Evolutionary conservation across 345 rosid species (phyloP), one percentile per base, ranked within the genome.

Genomic region (Carallia pectinifolia): DNA sequence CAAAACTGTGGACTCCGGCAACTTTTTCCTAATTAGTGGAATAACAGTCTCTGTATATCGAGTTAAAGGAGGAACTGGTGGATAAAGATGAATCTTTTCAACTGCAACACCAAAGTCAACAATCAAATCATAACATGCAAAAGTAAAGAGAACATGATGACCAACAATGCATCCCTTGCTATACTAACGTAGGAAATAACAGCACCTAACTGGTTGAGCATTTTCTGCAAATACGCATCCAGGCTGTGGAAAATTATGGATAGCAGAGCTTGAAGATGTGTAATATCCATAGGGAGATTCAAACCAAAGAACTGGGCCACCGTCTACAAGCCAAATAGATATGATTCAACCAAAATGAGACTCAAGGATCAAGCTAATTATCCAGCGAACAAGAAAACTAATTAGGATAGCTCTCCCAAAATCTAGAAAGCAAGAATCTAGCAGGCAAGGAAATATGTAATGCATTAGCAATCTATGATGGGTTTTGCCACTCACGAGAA

Each of bases 221-320:
- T 37, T 74, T 86, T 87, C 85, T 68, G 84, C 83, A 91, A 81
- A 81, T 86, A 95, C 67, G 86, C 65, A 79, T 90, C 97, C 89
- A 95, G 79, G 82, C 92, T 83, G 76, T 91, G 99, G 71, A 85
- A 95, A 78, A 91, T 81, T 65, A 90, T 59, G 53, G 99, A 95
- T 67, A 95, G 90, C 54, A 95, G 90, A 64, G 97, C 97, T 82
- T 95, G 99, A 73, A 95, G 85, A 88, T 95, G 99, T 34, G 89
- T 90, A 40, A 90, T 77, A 79, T 95, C 90, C 89, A 95, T 76
- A 31, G 92, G 96, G 58, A 95, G 89, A 75, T 89, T 90, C 83
- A 93, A 81, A 77, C 87, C 92, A 82, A 91, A 91, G 53, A 90
- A 85, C 73, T 95, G 99, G 79, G 89, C 95, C 72, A 91, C 93